Evolutionary conservation across 495 filamentous ascomycete species (phyloP), one percentile per base, ranked within the genome.

Genomic region (Halenospora varia): DNA sequence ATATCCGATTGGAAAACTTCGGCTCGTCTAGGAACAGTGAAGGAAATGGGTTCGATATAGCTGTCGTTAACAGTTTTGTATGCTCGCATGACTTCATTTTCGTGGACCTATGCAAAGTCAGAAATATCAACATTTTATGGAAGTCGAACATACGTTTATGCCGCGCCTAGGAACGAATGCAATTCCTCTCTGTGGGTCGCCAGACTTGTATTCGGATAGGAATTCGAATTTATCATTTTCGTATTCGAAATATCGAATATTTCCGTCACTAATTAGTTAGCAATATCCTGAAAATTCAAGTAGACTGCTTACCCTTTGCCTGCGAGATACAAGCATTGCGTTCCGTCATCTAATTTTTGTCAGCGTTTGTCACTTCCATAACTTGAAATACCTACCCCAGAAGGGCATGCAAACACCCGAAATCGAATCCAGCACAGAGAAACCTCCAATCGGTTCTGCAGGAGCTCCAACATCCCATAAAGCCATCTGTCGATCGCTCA

Each of bases 381-480:
- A 11, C 56, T 24, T 15, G 45, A 1, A 42, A 60, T 48, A 70
- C 62, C 63, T 71, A 81, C 77, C 94, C 94, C 94, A 98, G 83
- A 98, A 98, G 4, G 94, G 94, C 90, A 98, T 97, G 78, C 90
- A 96, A 46, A 98, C 91, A 65, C 95, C 95, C 17, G 93, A 97
- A 61, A 96, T 96, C 23, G 90, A 90, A 70, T 97, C 95, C 47
- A 98, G 77, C 46, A 84, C 86, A 66, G 83, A 82, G 72, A 96
- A 96, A 2, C 90, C 92, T 25, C 88, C 91, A 64, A 97, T 85
- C 17, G 94, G 94, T 60, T 92, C 87, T 18, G 72, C 73, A 25
- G 85, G 86, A 45, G 84, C 82, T 57, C 90, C 87, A 45, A 93
- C 83, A 77, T 98, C 94, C 94, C 94, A 98, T 35, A 97, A 80